Conservation (phyloP, 1,284 basidiomycete species). For the Marasmius fiardii region DNA sequence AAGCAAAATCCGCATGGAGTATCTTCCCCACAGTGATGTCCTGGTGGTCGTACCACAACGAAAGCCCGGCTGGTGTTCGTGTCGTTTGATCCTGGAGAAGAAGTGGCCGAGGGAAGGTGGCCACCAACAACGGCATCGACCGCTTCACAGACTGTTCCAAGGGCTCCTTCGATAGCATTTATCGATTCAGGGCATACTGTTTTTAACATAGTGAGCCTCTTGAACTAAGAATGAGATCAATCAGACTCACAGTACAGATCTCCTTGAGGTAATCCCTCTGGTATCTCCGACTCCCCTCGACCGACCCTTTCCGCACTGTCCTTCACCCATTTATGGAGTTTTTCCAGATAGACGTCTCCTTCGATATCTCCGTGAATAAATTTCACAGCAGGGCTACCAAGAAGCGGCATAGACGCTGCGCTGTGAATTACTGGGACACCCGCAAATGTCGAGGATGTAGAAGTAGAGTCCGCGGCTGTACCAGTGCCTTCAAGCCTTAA, state of each 20-base stretch:
- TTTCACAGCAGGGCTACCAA: slow-evolving; percentile 64
- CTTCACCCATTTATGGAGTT: slow-evolving; percentile 56
- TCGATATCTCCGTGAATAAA: slow-evolving; percentile 73
- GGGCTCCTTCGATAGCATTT: slow-evolving; percentile 71
- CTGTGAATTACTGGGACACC: slow-evolving; percentile 49
- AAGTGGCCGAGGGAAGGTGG: neutral
- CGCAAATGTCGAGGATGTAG: slow-evolving; percentile 11
- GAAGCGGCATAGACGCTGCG: slow-evolving; percentile 48
- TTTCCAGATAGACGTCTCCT: slow-evolving; percentile 64
- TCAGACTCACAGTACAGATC: slow-evolving; percentile 74
- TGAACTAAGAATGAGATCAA: slow-evolving; percentile 1
- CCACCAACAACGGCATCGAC: slow-evolving; percentile 59
- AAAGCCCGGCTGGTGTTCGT: slow-evolving; percentile 54
- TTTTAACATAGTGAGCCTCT: neutral
- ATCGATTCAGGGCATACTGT: slow-evolving; percentile 70
- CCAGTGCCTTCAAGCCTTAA: slow-evolving; percentile 42
- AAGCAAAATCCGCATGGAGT: slow-evolving; percentile 92
- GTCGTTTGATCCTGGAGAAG: slow-evolving; percentile 10
- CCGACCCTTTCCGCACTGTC: slow-evolving; percentile 67
- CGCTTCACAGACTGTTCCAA: slow-evolving; percentile 82
- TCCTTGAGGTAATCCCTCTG: slow-evolving; percentile 67
- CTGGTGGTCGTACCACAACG: slow-evolving; percentile 83
- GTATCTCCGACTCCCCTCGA: slow-evolving; percentile 76
- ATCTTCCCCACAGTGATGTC: slow-evolving; percentile 89
- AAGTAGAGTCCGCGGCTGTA: neutral